Evolutionary conservation across 768 basidiomycete species (phyloP).

Genomic region (Termitomyces titanicus): DNA sequence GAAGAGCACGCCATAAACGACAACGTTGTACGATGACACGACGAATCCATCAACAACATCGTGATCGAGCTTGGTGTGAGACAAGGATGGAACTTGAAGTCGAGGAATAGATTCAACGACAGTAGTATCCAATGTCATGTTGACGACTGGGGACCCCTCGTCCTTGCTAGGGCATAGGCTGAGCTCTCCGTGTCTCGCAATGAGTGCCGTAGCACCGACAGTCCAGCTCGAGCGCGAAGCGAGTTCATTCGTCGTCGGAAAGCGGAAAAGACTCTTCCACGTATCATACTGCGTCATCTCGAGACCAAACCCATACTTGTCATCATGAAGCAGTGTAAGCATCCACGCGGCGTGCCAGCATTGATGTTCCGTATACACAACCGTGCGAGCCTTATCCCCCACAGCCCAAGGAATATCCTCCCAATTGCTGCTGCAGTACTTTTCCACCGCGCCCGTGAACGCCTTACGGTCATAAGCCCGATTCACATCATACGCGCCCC

Average conservation of each 20-base stretch:
- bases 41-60: background rate
- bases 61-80: too few species aligned
- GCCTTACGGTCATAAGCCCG: background rate
- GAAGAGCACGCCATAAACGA: background rate
- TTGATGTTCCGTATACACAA: background rate
- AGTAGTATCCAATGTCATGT: background rate
- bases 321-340: slow-evolving; percentile 12
- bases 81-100: background rate
- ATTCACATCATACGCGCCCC: slow-evolving; percentile 8
- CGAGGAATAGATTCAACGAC: background rate
- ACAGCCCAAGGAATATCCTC: background rate
- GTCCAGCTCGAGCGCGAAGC: slow-evolving; percentile 14
- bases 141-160: background rate
- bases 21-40: background rate
- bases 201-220: slow-evolving; percentile 8
- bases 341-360: slow-evolving; percentile 11
- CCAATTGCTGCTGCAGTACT: slow-evolving; percentile 2
- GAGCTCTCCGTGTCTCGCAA: slow-evolving; percentile 9
- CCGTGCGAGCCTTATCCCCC: background rate
- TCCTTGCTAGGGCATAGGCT: slow-evolving; percentile 7
- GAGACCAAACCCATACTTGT: slow-evolving; percentile 11
- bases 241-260: slow-evolving; percentile 9
- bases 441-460: background rate
- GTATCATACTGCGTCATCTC: slow-evolving; percentile 15
- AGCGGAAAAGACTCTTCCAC: slow-evolving; percentile 10